Conservation (phyloP, 2,329 filamentous ascomycete species). For the Penicillium sp. region DNA sequence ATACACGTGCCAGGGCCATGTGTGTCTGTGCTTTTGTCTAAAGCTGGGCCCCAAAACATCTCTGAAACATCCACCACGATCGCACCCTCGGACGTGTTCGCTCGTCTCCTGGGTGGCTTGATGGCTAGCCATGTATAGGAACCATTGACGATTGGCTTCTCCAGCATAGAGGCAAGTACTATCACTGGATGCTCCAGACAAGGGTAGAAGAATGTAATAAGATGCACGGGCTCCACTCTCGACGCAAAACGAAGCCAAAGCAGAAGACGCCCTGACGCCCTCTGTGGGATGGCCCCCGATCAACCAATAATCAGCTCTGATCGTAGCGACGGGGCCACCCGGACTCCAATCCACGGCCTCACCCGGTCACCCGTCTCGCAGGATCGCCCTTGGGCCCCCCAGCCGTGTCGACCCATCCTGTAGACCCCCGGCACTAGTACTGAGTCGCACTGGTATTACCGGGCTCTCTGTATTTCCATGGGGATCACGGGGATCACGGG, state of each 20-base stretch:
- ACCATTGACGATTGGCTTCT: background rate
- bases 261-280: background rate
- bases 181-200: background rate
- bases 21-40: background rate
- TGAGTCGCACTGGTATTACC: constrained; percentile 1
- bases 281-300: constrained; percentile 5
- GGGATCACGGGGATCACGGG: no score
- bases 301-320: constrained; percentile 9
- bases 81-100: background rate
- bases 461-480: background rate
- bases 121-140: background rate
- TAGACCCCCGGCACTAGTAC: background rate
- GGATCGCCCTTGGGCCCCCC: constrained; percentile 11
- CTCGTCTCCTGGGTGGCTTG: background rate
- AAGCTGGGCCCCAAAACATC: background rate
- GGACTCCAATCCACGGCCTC: constrained; percentile 9
- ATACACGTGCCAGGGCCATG: background rate
- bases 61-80: background rate
- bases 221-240: background rate
- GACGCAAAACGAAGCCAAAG: background rate
- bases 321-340: constrained; percentile 12
- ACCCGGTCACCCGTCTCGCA: constrained; percentile 14
- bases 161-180: background rate
- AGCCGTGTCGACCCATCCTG: no score
- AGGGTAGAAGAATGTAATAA: background rate